These are phyloP conservation scores for Elsinoe perseae DNA, from an alignment of 2,329 filamentous ascomycete genomes.

Conservation along the genomic window DNA sequence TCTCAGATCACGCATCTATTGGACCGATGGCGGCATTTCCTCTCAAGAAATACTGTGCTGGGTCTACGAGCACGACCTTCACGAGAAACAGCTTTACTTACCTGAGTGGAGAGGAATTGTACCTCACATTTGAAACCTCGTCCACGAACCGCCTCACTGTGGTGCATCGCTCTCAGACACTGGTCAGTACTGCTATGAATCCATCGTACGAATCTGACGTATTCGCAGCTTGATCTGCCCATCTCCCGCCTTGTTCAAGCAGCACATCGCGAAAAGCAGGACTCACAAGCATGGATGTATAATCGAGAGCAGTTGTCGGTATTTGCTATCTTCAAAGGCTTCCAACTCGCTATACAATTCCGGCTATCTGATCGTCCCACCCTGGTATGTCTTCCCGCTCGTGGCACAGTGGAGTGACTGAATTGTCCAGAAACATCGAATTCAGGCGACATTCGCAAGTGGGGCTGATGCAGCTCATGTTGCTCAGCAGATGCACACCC, in stretches of 20 bases:
- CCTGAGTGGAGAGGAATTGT: neutral
- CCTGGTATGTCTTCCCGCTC: constrained; percentile 25
- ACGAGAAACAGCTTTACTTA: neutral
- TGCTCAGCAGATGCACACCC: constrained; percentile 19
- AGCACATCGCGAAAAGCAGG: neutral
- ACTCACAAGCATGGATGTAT: constrained; percentile 25
- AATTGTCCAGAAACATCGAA: constrained; percentile 24
- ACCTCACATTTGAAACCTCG: neutral
- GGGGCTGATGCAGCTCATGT: constrained; percentile 22
- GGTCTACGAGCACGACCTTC: neutral
- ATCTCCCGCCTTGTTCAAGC: neutral
- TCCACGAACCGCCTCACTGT: neutral
- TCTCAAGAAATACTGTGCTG: constrained; percentile 5
- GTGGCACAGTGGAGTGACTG: neutral
- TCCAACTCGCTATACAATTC: constrained; percentile 37
- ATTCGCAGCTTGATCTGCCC: neutral
- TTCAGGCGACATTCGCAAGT: constrained; percentile 28
- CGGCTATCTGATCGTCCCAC: constrained; percentile 25
- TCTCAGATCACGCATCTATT: neutral
- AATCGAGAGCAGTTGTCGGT: constrained; percentile 37
- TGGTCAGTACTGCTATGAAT: neutral
- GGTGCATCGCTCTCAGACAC: neutral
- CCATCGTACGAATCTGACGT: neutral
- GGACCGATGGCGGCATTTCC: neutral
- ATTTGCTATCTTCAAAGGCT: constrained; percentile 35